These are phyloP conservation scores for Alternaria brassicae DNA, from an alignment of 2,329 filamentous ascomycete species.

Conservation along the genomic window DNA sequence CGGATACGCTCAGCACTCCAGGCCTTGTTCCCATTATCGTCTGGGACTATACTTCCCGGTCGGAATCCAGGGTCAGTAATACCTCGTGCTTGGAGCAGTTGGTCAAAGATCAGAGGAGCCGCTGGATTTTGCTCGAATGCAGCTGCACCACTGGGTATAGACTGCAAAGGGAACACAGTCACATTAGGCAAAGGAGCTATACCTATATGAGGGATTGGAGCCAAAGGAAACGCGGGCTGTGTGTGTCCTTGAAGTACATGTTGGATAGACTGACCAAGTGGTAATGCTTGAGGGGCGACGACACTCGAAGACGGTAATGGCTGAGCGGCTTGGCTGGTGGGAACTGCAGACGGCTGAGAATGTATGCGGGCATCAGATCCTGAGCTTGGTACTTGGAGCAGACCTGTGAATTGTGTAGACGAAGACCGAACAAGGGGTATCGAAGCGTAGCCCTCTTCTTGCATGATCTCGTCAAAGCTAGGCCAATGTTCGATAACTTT, in stretches of 20 bases:
- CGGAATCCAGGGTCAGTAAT: not conserved
- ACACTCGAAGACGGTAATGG: not conserved
- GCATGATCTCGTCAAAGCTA: not conserved
- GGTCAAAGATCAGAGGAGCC: not conserved
- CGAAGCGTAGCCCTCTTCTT: not conserved
- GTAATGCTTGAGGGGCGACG: not conserved
- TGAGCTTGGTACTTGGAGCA: not conserved
- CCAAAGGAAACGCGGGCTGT: not conserved
- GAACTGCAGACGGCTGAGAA: not conserved
- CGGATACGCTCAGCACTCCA: constrained; percentile 10
- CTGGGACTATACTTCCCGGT: not conserved
- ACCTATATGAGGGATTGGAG: not conserved
- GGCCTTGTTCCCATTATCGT: not conserved
- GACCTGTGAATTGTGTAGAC: not conserved
- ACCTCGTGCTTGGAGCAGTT: not conserved
- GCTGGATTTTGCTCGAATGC: not conserved
- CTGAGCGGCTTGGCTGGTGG: not conserved
- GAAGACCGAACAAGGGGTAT: not conserved
- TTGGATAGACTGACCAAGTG: not conserved
- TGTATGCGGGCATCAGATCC: no score
- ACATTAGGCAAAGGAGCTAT: not conserved
- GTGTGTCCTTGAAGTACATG: not conserved
- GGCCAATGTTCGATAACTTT: not conserved
- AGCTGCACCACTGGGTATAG: not conserved
- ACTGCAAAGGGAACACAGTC: not conserved